Evolutionary conservation across 2,329 filamentous ascomycete species (phyloP).

Genomic region (Epichloe brachyelytri): DNA sequence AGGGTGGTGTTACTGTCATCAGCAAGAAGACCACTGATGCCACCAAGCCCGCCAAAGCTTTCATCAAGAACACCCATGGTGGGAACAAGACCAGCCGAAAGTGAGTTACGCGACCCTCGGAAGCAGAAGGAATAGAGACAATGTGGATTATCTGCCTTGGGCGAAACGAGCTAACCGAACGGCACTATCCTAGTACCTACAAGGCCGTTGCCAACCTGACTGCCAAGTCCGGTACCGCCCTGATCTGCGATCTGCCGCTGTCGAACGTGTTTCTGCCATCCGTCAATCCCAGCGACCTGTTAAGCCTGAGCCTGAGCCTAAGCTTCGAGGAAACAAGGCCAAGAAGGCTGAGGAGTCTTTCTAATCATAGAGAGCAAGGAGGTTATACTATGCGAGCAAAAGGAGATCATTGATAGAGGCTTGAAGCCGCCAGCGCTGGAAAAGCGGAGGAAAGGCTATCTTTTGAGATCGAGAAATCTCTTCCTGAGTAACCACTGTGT

Average conservation of each 20-base stretch:
- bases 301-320: slow-evolving; percentile 61
- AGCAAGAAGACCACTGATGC: slow-evolving; percentile 68
- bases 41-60: slow-evolving; percentile 59
- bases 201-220: slow-evolving; percentile 71
- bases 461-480: background rate
- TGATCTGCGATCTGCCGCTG: slow-evolving; percentile 64
- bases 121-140: background rate
- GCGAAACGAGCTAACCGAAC: background rate
- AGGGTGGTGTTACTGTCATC: slow-evolving; percentile 67
- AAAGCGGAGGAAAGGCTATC: background rate
- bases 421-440: background rate
- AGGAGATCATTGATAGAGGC: background rate
- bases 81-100: slow-evolving; percentile 66
- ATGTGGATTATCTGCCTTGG: slow-evolving; percentile 10
- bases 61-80: slow-evolving; percentile 55
- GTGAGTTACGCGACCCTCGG: slow-evolving; percentile 15
- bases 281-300: slow-evolving; percentile 64
- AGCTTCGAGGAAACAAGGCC: slow-evolving; percentile 70
- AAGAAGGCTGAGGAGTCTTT: slow-evolving; percentile 48
- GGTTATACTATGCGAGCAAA: background rate
- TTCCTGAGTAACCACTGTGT: background rate
- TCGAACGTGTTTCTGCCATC: slow-evolving; percentile 79
- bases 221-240: slow-evolving; percentile 74
- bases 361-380: slow-evolving; percentile 10
- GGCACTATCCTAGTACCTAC: slow-evolving; percentile 56